Percentiles rank a stretch among this genome's conserved stretches.
phyloP scores from a whole-genome alignment of 2,329 filamentous ascomycete genomes.

The Fusarium poae region DNA sequence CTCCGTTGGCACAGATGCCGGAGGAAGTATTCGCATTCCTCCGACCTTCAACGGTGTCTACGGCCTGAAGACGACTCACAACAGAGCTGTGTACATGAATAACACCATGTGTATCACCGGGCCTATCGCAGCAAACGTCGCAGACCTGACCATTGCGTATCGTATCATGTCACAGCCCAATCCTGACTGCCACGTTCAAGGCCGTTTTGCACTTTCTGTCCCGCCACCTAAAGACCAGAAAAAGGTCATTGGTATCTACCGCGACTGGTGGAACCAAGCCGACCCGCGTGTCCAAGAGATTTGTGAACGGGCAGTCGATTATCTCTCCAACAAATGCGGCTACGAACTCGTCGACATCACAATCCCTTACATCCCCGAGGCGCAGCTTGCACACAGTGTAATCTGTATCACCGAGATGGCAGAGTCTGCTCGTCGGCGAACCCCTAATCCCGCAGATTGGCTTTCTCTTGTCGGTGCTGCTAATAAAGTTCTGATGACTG shows the following conservation, averaged over 20 bases:
- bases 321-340: constrained; percentile 65
- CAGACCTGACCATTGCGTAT: constrained; percentile 86
- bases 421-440: constrained; percentile 59
- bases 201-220: constrained; percentile 71
- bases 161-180: constrained; percentile 82
- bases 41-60: constrained; percentile 82
- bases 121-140: constrained; percentile 80
- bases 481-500: constrained; percentile 77
- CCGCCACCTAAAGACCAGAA: constrained; percentile 58
- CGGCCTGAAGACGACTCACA: constrained; percentile 83
- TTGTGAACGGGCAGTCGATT: constrained; percentile 72
- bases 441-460: constrained; percentile 61
- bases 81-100: constrained; percentile 71
- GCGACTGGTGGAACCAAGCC: constrained; percentile 63
- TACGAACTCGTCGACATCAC: constrained; percentile 69
- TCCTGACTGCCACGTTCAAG: constrained; percentile 69
- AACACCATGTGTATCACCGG: constrained; percentile 74
- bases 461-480: constrained; percentile 70
- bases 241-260: constrained; percentile 79
- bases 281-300: constrained; percentile 71
- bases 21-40: constrained; percentile 81
- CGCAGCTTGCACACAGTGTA: constrained; percentile 80
- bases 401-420: constrained; percentile 82
- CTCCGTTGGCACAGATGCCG: constrained; percentile 79
- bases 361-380: constrained; percentile 76